phyloP scores from a whole-genome alignment of 2,329 filamentous ascomycete genomes.

The Ilyonectria robusta region DNA sequence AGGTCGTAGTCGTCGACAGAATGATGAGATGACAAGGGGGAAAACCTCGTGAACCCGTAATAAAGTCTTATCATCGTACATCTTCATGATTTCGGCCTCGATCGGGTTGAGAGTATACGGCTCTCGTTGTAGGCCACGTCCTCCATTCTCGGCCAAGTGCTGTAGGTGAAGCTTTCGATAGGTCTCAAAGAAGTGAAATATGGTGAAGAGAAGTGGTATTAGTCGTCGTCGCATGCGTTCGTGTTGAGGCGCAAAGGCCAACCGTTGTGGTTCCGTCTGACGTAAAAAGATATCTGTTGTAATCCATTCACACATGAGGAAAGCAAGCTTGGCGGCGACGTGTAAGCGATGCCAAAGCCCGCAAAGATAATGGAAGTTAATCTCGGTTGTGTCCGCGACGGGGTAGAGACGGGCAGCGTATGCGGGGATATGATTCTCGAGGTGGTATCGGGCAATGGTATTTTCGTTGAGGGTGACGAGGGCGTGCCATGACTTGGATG shows the following conservation, averaged over 20 bases:
- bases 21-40: conserved; percentile 74
- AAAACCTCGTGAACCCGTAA: conserved; percentile 76
- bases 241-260: conserved; percentile 72
- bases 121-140: conserved; percentile 64
- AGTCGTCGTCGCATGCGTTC: conserved; percentile 76
- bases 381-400: conserved; percentile 59
- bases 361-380: conserved; percentile 74
- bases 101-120: conserved; percentile 75
- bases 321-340: conserved; percentile 73
- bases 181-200: conserved; percentile 78
- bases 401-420: conserved; percentile 75
- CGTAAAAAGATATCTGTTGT: conserved; percentile 76
- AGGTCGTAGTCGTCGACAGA: conserved; percentile 73
- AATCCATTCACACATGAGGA: conserved; percentile 74
- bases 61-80: conserved; percentile 76
- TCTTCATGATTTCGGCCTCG: conserved; percentile 72
- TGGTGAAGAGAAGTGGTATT: conserved; percentile 74
- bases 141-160: conserved; percentile 66
- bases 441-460: conserved; percentile 73
- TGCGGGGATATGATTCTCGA: conserved; percentile 70
- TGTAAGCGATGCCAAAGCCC: conserved; percentile 77
- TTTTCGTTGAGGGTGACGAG: conserved; percentile 73
- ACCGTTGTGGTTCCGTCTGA: conserved; percentile 67
- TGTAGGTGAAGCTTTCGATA: conserved; percentile 72
- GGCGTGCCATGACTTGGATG: conserved; percentile 72